Base-by-base conservation (phyloP, 176 grass and related monocot species). In the Oryza rufipogon region DNA sequence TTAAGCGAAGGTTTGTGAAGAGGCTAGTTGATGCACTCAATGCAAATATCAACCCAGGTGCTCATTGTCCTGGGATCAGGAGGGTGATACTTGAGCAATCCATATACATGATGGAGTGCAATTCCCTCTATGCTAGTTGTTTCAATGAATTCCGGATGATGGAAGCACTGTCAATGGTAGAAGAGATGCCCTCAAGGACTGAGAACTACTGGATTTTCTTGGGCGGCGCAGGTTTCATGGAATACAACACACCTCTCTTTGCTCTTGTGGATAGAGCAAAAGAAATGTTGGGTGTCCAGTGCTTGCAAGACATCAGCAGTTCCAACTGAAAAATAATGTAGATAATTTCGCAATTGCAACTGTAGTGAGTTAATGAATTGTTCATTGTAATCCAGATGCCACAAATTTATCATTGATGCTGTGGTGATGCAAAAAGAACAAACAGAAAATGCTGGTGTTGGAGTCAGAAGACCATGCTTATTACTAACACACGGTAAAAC, bases 61-160 rank as follows among this genome's bases (percentile, higher is more conserved):
- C 9, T 48, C 2, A 66, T 20, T 79, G 63, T 20, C 77, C 61
- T 32, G 77, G 76, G 61, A 66, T 79, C 76, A 17, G 61, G 12
- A 79, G 76, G 39, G 60, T 79, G 15, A 79, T 79, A 79, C 41
- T 79, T 79, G 60, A 79, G 61, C 76, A 79, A 20, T 15, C 63
- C 6, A 79, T 79, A 47, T 12, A 66, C 41, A 46, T 79, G 78
- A 5, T 48, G 46, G 66, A 70, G 78, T 70, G 1, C 66, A 70
- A 39, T 70, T 70, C 13, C 41, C 66, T 0, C 12, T 70, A 41
- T 70, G 19, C 32, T 1, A 5, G 11, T n/a, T 26, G 2, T 25
- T 81, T 81, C 32, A 26, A 70, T 5, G 12, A 70, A 54, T 39
- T 12, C 47, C 47, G 3, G 46, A 81, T 39, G 47, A 36, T 4